Evolutionary conservation across 2,329 filamentous ascomycete genomes (phyloP), one percentile per base, ranked within the genome.

Genomic region (Diplodia sapinea): DNA sequence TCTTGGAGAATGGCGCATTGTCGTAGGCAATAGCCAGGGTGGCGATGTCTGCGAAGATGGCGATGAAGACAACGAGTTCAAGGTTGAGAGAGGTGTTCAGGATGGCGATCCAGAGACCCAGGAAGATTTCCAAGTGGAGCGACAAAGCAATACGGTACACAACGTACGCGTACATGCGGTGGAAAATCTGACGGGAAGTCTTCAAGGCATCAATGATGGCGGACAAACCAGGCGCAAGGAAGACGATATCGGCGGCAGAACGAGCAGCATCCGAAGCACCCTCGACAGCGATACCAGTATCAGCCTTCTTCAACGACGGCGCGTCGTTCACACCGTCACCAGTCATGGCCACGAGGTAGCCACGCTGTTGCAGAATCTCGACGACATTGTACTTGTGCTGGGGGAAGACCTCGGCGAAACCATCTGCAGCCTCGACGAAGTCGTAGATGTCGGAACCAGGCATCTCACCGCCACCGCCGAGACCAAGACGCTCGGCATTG

Each of bases 331-430:
- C 93, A 87, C 93, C 93, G 74, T 96, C 93, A 85, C 93, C 93
- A 81, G 93, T 97, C 93, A 97, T 96, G 79, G 93, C 93, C 82
- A 96, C 93, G 50, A 96, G 88, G 82, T 96, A 94, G 72, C 93
- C 93, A 88, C 93, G 91, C 83, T 94, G 91, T 83, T 96, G 93
- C 62, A 96, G 87, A 76, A 96, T 96, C 82, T 96, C 92, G 74
- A 96, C 93, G 79, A 95, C 92, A 72, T 93, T 92, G 84, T 94
- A 96, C 86, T 96, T 96, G 87, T 96, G 93, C 83, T 96, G 91
- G 74, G 93, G 93, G 86, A 95, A 96, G 68, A 96, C 93, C 79
- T 96, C 93, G 72, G 93, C 93, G 81, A 96, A 96, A 83, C 93
- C 93, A 86, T 96, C 93, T 70, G 93, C 93, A 84, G 91, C 92